Evolutionary conservation across 768 basidiomycete genomes (phyloP), one percentile per base, ranked within the genome.

Genomic region (Porphyrellus cyaneotinctus): DNA sequence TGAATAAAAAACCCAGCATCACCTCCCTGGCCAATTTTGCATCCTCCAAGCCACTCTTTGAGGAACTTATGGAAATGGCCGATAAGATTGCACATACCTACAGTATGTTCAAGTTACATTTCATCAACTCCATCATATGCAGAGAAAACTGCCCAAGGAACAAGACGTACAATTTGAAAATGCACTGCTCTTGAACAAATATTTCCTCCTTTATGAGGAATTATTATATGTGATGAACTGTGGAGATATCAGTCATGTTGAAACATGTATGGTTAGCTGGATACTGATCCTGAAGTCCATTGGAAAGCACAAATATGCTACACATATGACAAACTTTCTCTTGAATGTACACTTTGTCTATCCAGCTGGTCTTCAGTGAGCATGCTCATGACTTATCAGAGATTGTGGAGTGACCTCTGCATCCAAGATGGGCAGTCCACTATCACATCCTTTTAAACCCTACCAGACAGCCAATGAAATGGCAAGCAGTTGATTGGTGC

Each of bases 161-260:
- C 47, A 13, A 0, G 32, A 33, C 23, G 23, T 60, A 8, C 62
- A 70, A 15, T 50, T 57, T 13, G 70, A 74, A 52, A 78, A 78
- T 49, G 43, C 49, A 0, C 32, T 72, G 10, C 49, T 75, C 0
- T 26, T 57, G 3, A 62, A 75, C 14, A 54, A 72, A 26, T 71
- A 74, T 26, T 59, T 72, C 11, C 42, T 76, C 0, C 64, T 77
- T 0, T 79, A 79, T 44, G 69, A 75, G 37, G 75, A 78, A 43
- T 47, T 74, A 0, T 58, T 61, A 0, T 63, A 70, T 53, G 62
- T 64, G 0, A 69, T 72, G 64, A 73, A 72, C 7, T 3, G 14
- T 6, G 24, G 41, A 4, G 26, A 43, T 7, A 28, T 43, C 8
- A 26, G 24, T 2, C 41, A n/a, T 1, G 41, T 43, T 4, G 26